These are phyloP conservation scores for Aureobasidium musti DNA, from an alignment of 2,329 filamentous ascomycete species.

Conservation along the genomic window DNA sequence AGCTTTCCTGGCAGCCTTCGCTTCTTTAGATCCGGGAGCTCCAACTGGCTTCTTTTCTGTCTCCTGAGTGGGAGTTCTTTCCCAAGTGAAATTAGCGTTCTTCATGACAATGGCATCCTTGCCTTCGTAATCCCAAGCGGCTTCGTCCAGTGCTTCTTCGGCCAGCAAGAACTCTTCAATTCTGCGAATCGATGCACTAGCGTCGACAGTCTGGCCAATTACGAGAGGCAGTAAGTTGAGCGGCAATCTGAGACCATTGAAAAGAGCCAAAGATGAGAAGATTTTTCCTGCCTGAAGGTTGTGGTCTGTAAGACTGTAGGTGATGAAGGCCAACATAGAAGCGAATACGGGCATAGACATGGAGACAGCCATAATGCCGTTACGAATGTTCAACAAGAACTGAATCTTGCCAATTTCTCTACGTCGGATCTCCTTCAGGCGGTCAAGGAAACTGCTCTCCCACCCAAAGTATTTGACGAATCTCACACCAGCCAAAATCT, in stretches of 20 bases:
- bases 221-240: slow-evolving; percentile 87
- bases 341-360: slow-evolving; percentile 90
- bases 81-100: slow-evolving; percentile 84
- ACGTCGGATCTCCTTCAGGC: slow-evolving; percentile 71
- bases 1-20: slow-evolving; percentile 48
- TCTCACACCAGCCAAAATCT: slow-evolving; percentile 84
- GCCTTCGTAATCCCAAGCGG: slow-evolving; percentile 57
- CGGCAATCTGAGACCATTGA: slow-evolving; percentile 87
- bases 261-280: slow-evolving; percentile 91
- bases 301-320: slow-evolving; percentile 66
- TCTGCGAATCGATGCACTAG: slow-evolving; percentile 77
- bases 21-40: slow-evolving; percentile 44
- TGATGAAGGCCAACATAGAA: slow-evolving; percentile 93
- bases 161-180: slow-evolving; percentile 86
- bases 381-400: slow-evolving; percentile 76
- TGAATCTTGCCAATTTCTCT: slow-evolving; percentile 84
- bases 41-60: slow-evolving; percentile 40
- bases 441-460: slow-evolving; percentile 82
- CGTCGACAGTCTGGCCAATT: slow-evolving; percentile 86
- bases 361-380: slow-evolving; percentile 79
- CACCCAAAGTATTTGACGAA: slow-evolving; percentile 98
- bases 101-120: slow-evolving; percentile 66
- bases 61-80: slow-evolving; percentile 61
- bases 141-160: slow-evolving; percentile 78
- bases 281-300: slow-evolving; percentile 71